Percentiles rank a stretch among this genome's conserved stretches.
phyloP scores from a whole-genome alignment of 441 rosid species.

The Pelargonium cotyledonis region DNA sequence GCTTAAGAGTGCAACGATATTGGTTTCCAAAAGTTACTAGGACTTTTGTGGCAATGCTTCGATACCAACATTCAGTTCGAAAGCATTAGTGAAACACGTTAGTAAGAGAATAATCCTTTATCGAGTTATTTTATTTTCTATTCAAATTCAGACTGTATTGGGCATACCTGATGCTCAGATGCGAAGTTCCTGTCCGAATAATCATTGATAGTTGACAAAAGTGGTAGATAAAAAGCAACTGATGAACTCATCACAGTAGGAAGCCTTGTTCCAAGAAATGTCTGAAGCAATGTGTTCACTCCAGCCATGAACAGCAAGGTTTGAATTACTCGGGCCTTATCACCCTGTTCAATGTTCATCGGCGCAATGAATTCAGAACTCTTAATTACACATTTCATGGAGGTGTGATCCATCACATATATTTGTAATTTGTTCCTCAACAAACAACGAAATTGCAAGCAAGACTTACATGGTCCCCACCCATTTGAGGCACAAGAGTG shows the following conservation, averaged over 20 bases:
- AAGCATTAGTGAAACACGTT: slow-evolving; percentile 31
- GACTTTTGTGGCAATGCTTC: slow-evolving; percentile 17
- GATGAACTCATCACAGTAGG: slow-evolving; percentile 93
- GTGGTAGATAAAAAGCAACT: slow-evolving; percentile 5
- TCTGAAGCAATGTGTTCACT: slow-evolving; percentile 75
- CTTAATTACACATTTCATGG: too few species aligned
- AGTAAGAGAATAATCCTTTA: not conserved
- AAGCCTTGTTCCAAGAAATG: slow-evolving; percentile 76
- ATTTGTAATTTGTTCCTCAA: not conserved
- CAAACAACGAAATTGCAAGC: not conserved
- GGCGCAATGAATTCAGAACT: too few species aligned
- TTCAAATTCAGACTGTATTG: slow-evolving; percentile 5
- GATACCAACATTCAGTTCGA: slow-evolving; percentile 35
- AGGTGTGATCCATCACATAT: too few species aligned
- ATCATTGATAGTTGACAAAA: slow-evolving; percentile 11
- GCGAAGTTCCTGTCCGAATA: not conserved
- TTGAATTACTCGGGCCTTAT: slow-evolving; percentile 79
- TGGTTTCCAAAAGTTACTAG: not conserved
- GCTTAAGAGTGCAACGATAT: not conserved
- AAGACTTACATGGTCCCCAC: slow-evolving; percentile 66
- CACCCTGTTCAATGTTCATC: slow-evolving; percentile 48
- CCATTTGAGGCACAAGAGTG: slow-evolving; percentile 69
- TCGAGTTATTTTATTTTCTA: not conserved
- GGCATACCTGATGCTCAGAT: slow-evolving; percentile 9
- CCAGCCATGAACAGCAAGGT: slow-evolving; percentile 76